These are phyloP conservation scores for Microthlaspi erraticum DNA, from an alignment of 345 rosid genomes.

Conservation along the genomic window DNA sequence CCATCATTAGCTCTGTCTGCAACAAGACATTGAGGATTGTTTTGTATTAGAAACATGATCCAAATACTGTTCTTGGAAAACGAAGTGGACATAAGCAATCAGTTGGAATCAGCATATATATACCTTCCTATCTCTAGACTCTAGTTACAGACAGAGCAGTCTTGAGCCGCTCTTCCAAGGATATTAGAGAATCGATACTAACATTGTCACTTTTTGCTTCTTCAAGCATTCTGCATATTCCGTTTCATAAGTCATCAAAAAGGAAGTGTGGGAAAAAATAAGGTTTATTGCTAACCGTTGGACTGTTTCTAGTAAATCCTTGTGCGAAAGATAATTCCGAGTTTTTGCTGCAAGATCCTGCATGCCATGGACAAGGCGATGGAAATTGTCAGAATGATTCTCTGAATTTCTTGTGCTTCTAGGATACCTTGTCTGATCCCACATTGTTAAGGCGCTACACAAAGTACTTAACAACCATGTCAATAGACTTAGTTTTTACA, in stretches of 20 bases:
- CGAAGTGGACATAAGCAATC: background rate
- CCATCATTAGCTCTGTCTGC: constrained; percentile 31
- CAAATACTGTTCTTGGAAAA: background rate
- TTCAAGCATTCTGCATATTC: constrained; percentile 36
- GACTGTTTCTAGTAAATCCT: constrained; percentile 37
- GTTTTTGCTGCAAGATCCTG: constrained; percentile 30
- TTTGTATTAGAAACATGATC: constrained; percentile 16
- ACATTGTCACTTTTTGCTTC: constrained; percentile 21
- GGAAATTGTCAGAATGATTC: background rate
- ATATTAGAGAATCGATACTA: constrained; percentile 25
- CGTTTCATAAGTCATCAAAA: background rate
- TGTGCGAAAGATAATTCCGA: constrained; percentile 18
- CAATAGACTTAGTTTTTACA: no score
- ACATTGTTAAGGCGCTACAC: no score
- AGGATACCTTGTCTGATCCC: no score
- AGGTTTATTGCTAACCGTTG: constrained; percentile 28
- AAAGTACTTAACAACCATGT: no score
- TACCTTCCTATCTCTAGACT: constrained; percentile 41
- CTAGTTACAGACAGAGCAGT: constrained; percentile 33
- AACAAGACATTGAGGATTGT: background rate
- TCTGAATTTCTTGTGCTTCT: background rate
- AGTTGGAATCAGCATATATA: background rate
- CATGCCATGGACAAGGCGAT: constrained; percentile 18
- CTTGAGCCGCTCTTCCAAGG: constrained; percentile 24
- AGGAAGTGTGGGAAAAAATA: background rate